Base-by-base conservation (phyloP, 2,329 filamentous ascomycete genomes). In the Aspergillus felis region DNA sequence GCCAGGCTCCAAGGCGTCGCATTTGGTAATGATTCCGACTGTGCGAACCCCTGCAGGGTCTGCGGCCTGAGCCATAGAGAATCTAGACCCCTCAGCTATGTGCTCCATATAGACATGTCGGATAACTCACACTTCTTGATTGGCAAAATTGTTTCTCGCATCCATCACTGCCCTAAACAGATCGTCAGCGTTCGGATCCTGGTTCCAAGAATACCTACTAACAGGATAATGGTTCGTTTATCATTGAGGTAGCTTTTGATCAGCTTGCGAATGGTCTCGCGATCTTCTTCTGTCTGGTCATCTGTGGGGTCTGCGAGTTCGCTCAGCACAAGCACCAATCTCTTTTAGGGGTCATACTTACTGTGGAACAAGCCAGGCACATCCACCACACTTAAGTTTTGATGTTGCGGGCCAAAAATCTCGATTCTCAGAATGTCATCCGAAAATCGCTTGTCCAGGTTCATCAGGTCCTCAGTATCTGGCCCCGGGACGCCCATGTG, bases 161-260 rank as follows among this genome's bases (percentile, higher is more conserved):
- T 65, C 62, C 59, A 64, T 61, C 12, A 63, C 58, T 12, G 60
- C 57, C 9, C 62, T 61, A 25, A 2, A 4, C 3, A 14, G n/a
- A 1, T 51, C 14, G 53, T 41, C n/a, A 50, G n/a, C 12, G 29
- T 24, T 14, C 9, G n/a, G 10, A 28, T n/a, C 4, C 35, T 24
- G 8, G 12, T 3, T n/a, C 24, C 9, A 9, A 24, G 22, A 20
- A n/a, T 42, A 9, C 3, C 24, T 22, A 50, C 74, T 5, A 78
- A 81, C 6, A 87, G 70, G 1, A 86, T 83, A 57, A 87, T 83
- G 63, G 79, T 86, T 17, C 83, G 78, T 49, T 74, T 69, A 29
- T 81, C 74, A 20, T 64, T 66, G 75, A 87, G 84, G 62, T 88
- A 88, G 0, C 57, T 53, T 42, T 64, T 54, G 12, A 74, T 70